Evolutionary conservation across 148 eudicot genomes (phyloP).

Genomic region (Rhododendron williamsianum): DNA sequence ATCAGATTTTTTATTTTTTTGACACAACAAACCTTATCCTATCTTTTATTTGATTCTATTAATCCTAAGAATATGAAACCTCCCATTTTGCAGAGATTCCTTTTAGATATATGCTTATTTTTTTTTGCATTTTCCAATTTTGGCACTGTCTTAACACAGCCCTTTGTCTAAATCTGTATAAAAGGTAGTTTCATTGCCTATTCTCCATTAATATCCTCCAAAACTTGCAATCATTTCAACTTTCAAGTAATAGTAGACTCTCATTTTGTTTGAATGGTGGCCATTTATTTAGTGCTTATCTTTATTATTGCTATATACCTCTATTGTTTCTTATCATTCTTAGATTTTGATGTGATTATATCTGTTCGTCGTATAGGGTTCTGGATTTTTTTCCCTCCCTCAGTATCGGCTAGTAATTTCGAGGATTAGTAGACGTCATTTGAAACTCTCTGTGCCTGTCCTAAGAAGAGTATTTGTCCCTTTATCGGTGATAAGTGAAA

Average conservation of each 20-base stretch:
- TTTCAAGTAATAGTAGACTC: background rate
- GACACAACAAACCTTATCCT: background rate
- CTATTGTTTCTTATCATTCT: background rate
- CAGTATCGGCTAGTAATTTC: background rate
- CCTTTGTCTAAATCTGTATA: slow-evolving; percentile 3
- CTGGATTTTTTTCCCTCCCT: background rate
- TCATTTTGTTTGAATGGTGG: background rate
- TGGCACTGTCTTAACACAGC: background rate
- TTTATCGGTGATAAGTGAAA: background rate
- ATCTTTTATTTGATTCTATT: slow-evolving; percentile 4
- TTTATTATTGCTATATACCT: background rate
- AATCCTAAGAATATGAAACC: background rate
- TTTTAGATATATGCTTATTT: slow-evolving; percentile 7
- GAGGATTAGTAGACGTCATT: background rate
- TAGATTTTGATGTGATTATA: background rate
- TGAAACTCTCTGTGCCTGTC: background rate
- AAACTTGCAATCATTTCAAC: background rate
- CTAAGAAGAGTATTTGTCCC: background rate
- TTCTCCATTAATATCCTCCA: slow-evolving; percentile 6
- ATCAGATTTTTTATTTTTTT: background rate
- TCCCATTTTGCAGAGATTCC: slow-evolving; percentile 8
- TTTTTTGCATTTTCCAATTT: slow-evolving; percentile 9
- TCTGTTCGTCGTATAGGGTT: background rate
- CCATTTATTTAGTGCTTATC: background rate
- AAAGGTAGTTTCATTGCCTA: background rate